phyloP scores from a whole-genome alignment of 352 stramenopile genomes.

The Phytophthora fragariaefolia region DNA sequence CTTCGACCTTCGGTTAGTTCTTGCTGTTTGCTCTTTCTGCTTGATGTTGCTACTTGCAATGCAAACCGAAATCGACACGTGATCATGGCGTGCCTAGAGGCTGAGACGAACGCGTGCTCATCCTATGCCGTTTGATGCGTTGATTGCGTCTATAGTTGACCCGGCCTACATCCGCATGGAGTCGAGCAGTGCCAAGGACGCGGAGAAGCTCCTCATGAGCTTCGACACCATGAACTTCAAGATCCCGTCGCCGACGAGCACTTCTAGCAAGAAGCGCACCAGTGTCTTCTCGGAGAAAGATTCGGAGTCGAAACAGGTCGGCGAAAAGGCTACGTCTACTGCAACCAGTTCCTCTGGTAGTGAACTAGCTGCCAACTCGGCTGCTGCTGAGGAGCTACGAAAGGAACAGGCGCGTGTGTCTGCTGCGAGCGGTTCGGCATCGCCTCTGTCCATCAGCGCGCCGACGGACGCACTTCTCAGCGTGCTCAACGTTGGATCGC shows the following conservation, averaged over 20 bases:
- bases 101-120: slow-evolving; percentile 49
- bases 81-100: slow-evolving; percentile 27
- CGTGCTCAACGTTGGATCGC: slow-evolving; percentile 48
- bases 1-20: slow-evolving; percentile 79
- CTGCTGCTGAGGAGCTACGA: slow-evolving; percentile 42
- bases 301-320: slow-evolving; percentile 9
- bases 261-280: slow-evolving; percentile 56
- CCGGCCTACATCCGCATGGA: slow-evolving; percentile 52
- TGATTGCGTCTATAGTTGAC: slow-evolving; percentile 55
- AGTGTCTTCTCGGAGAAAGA: slow-evolving; percentile 52
- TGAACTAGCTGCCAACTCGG: slow-evolving; percentile 33
- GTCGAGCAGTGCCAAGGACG: slow-evolving; percentile 52
- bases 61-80: slow-evolving; percentile 43
- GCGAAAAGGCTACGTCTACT: slow-evolving; percentile 2
- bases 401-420: slow-evolving; percentile 42
- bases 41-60: slow-evolving; percentile 39
- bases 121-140: slow-evolving; percentile 42
- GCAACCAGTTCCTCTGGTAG: slow-evolving; percentile 22
- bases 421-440: slow-evolving; percentile 26
- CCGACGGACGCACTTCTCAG: slow-evolving; percentile 48
- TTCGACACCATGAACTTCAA: slow-evolving; percentile 89
- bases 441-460: slow-evolving; percentile 39
- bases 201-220: slow-evolving; percentile 88
- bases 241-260: slow-evolving; percentile 78
- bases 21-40: slow-evolving; percentile 52